These are phyloP conservation scores for Nakaseomyces glabratus DNA, from an alignment of 1,139 yeast genomes.

Conservation along the genomic window DNA sequence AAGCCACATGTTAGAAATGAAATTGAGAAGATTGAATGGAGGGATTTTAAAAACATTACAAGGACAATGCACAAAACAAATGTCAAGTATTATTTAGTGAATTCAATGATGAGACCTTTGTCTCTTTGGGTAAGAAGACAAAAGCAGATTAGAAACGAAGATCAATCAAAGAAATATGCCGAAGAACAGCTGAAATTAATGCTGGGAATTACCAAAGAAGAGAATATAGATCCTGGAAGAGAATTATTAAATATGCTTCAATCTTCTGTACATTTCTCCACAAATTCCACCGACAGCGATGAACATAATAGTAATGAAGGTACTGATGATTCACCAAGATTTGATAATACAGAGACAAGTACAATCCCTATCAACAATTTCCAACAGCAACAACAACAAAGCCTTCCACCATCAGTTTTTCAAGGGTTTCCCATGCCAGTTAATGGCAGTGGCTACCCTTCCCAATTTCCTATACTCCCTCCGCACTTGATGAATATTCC, in stretches of 20 bases:
- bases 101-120: slow-evolving; percentile 54
- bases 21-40: slow-evolving; percentile 65
- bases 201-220: slow-evolving; percentile 44
- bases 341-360: too few relatives aligned
- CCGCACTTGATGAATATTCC: slow-evolving; percentile 16
- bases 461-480: slow-evolving; percentile 13
- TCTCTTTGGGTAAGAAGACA: slow-evolving; percentile 45
- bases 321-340: too few relatives aligned
- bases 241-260: slow-evolving; percentile 60
- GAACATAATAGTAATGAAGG: too few relatives aligned
- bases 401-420: slow-evolving; percentile 12
- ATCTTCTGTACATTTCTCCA: slow-evolving; percentile 29
- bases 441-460: slow-evolving; percentile 8
- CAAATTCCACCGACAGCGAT: too few relatives aligned
- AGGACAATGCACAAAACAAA: slow-evolving; percentile 31
- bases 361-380: too few relatives aligned
- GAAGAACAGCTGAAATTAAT: slow-evolving; percentile 55
- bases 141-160: slow-evolving; percentile 47
- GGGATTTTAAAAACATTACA: slow-evolving; percentile 37
- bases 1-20: slow-evolving; percentile 82
- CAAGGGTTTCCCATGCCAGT: slow-evolving; percentile 9
- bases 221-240: slow-evolving; percentile 58
- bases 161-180: slow-evolving; percentile 40
- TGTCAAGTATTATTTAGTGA: slow-evolving; percentile 48
- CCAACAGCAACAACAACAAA: too few relatives aligned